These are phyloP conservation scores for Eremothecium sinecaudum DNA, from an alignment of 1,139 yeast species.

Conservation along the genomic window DNA sequence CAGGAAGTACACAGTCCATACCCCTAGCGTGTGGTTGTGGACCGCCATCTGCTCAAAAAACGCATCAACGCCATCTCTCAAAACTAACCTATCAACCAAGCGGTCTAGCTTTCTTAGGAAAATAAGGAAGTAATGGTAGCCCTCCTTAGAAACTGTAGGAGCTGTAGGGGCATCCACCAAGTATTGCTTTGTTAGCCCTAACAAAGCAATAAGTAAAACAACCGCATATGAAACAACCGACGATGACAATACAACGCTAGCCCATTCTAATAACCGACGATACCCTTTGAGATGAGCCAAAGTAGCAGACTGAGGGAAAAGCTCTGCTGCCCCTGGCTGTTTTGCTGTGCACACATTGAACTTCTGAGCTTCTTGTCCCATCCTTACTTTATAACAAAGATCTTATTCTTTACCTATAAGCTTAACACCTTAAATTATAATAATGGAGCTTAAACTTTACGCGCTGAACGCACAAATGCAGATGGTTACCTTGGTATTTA, in stretches of 20 bases:
- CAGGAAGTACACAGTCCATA: slow-evolving; percentile 25
- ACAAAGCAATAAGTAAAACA: slow-evolving; percentile 11
- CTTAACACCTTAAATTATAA: too few relatives aligned
- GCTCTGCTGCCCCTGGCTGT: too few relatives aligned
- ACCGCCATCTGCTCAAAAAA: slow-evolving; percentile 14
- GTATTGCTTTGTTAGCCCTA: slow-evolving; percentile 9
- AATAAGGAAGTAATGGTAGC: slow-evolving; percentile 10
- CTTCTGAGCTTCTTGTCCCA: too few relatives aligned
- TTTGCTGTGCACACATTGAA: too few relatives aligned
- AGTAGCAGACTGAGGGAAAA: slow-evolving; percentile 5
- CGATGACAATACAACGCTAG: slow-evolving; percentile 12
- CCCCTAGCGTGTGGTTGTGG: slow-evolving; percentile 19
- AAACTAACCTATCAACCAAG: slow-evolving; percentile 19
- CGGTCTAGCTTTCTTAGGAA: slow-evolving; percentile 15
- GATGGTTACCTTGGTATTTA: too few relatives aligned
- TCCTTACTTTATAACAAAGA: too few relatives aligned
- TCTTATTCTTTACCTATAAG: too few relatives aligned
- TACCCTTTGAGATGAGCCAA: slow-evolving; percentile 18
- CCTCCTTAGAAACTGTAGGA: slow-evolving; percentile 15
- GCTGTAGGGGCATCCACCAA: slow-evolving; percentile 16
- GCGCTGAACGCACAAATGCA: too few relatives aligned
- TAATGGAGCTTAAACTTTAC: too few relatives aligned
- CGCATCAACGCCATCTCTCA: slow-evolving; percentile 28
- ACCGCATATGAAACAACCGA: slow-evolving; percentile 14
- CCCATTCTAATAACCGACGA: slow-evolving; percentile 8